These are phyloP conservation scores for Iris macrosiphon DNA, from an alignment of 106 monocot species.

Conservation along the genomic window DNA sequence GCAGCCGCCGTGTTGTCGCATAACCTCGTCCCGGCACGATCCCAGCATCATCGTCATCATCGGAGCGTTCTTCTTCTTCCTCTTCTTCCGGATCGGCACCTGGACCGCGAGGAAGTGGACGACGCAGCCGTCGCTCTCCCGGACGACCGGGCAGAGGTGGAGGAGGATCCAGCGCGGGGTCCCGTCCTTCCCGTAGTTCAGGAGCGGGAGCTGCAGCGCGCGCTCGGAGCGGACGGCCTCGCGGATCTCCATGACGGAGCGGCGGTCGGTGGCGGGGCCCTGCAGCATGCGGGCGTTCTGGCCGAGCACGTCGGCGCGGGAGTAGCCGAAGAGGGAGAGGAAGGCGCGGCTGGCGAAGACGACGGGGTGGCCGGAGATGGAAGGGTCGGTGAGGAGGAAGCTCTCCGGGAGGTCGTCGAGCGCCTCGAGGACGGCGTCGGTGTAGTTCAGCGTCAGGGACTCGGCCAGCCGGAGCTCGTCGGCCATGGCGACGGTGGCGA, in stretches of 20 bases:
- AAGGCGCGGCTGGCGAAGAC: constrained; percentile 84
- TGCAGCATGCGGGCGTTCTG: constrained; percentile 78
- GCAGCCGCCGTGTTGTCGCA: no score
- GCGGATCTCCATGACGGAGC: constrained; percentile 58
- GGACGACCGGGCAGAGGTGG: constrained; percentile 70
- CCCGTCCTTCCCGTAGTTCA: constrained; percentile 86
- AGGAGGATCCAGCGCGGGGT: constrained; percentile 65
- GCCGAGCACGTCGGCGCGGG: constrained; percentile 59
- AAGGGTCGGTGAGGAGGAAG: constrained; percentile 87
- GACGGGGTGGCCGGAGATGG: constrained; percentile 71
- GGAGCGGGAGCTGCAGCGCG: constrained; percentile 45
- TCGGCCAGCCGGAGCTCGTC: constrained; percentile 3
- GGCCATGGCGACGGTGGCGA: neutral
- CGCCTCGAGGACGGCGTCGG: constrained; percentile 55
- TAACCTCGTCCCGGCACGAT: constrained; percentile 58
- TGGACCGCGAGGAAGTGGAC: constrained; percentile 77
- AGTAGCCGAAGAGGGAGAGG: constrained; percentile 58
- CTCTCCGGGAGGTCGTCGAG: constrained; percentile 51
- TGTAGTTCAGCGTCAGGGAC: constrained; percentile 68
- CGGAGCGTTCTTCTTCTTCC: neutral
- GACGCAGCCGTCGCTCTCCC: constrained; percentile 37
- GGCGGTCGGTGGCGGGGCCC: constrained; percentile 66
- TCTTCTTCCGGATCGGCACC: constrained; percentile 47
- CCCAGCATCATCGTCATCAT: constrained; percentile 16
- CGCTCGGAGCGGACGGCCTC: constrained; percentile 73